These are phyloP conservation scores for Avena insularis DNA, from an alignment of 176 grass and related monocot species.

Conservation along the genomic window DNA sequence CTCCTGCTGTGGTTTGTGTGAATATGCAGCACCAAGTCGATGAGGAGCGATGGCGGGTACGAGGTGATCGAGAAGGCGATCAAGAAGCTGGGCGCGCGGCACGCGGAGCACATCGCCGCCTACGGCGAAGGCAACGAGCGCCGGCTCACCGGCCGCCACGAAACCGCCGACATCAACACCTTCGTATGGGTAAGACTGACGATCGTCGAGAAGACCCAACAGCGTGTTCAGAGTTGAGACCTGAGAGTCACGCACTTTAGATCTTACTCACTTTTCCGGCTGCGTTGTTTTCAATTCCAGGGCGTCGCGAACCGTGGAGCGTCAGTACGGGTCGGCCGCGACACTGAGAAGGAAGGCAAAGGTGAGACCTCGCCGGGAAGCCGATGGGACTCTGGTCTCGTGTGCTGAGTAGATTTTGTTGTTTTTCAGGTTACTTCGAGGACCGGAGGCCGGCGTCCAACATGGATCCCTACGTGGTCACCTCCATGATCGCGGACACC, in stretches of 20 bases:
- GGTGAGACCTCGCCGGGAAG: too few relatives aligned
- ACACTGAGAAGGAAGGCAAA: slow-evolving; percentile 79
- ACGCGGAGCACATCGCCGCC: slow-evolving; percentile 81
- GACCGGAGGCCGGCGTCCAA: slow-evolving; percentile 85
- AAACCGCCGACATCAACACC: slow-evolving; percentile 92
- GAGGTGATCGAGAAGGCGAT: slow-evolving; percentile 84
- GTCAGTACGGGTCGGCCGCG: slow-evolving; percentile 82
- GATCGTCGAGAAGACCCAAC: too few relatives aligned
- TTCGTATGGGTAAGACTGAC: slow-evolving; percentile 89
- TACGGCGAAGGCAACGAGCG: slow-evolving; percentile 92
- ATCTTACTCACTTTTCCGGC: background rate
- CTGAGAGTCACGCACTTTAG: background rate
- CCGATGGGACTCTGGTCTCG: too few relatives aligned
- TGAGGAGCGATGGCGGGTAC: slow-evolving; percentile 84
- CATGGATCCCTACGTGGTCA: slow-evolving; percentile 96
- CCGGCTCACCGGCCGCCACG: slow-evolving; percentile 84
- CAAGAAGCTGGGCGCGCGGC: slow-evolving; percentile 59
- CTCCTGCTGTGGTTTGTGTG: background rate
- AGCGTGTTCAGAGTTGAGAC: too few relatives aligned
- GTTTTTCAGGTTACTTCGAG: slow-evolving; percentile 74
- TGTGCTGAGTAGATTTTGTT: too few relatives aligned
- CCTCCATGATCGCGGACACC: slow-evolving; percentile 77
- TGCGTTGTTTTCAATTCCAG: slow-evolving; percentile 45
- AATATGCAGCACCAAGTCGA: slow-evolving; percentile 72
- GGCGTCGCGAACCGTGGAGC: slow-evolving; percentile 81